A percentile compares a stretch with the other conserved stretches of the same genome.
These are phyloP conservation scores for Cladosporium austrohemisphaericum DNA, from an alignment of 2,329 filamentous ascomycete genomes.

Conservation along the genomic window DNA sequence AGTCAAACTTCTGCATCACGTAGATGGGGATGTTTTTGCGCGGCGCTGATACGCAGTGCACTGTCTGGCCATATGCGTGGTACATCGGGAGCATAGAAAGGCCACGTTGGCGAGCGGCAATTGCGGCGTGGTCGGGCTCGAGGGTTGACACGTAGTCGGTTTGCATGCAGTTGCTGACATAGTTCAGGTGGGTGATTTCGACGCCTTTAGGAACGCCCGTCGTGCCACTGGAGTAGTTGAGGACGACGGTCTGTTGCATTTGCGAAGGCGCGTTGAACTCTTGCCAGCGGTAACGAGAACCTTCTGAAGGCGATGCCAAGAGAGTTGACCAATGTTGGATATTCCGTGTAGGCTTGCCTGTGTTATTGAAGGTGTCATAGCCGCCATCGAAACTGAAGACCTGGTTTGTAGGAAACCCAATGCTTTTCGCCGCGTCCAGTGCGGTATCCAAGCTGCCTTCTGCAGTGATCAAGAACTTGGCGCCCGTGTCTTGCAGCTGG, in stretches of 20 bases:
- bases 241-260: conserved; percentile 55
- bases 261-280: conserved; percentile 50
- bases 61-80: conserved; percentile 58
- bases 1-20: conserved; percentile 75
- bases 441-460: conserved; percentile 58
- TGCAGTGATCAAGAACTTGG: conserved; percentile 64
- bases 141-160: conserved; percentile 49
- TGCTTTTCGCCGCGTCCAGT: conserved; percentile 60
- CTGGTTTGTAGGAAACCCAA: conserved; percentile 51
- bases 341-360: conserved; percentile 31
- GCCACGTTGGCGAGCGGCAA: conserved; percentile 40
- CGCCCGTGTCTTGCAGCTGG: conserved; percentile 68
- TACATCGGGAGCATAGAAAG: conserved; percentile 74
- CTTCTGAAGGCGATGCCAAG: conserved; percentile 50
- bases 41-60: conserved; percentile 60
- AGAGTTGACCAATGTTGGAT: conserved; percentile 64
- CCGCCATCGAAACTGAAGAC: conserved; percentile 66
- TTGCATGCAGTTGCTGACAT: conserved; percentile 66
- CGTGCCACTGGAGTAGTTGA: conserved; percentile 78
- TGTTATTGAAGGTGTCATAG: conserved; percentile 42
- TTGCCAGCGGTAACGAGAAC: conserved; percentile 60
- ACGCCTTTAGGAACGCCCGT: conserved; percentile 84
- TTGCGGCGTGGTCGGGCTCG: conserved; percentile 48
- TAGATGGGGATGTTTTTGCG: conserved; percentile 64
- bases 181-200: conserved; percentile 73